Conservation (phyloP, 495 filamentous ascomycete genomes). For the Gamarada debralockiae region DNA sequence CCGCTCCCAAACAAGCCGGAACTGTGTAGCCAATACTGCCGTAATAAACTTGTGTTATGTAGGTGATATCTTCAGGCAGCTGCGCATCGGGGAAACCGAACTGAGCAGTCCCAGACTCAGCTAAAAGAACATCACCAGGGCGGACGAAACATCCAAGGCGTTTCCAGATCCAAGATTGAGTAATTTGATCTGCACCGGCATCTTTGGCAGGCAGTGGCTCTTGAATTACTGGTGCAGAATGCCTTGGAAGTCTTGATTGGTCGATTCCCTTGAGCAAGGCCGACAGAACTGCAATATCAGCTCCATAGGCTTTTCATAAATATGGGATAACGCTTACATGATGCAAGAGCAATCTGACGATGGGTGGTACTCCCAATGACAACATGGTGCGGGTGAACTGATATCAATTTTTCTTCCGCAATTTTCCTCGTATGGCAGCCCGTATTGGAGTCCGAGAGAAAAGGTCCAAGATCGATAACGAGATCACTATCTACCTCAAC, state of each 20-base stretch:
- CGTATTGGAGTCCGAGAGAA: slow-evolving; percentile 27
- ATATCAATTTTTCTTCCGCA: background rate
- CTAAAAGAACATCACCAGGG: slow-evolving; percentile 43
- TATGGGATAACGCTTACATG: too few species aligned
- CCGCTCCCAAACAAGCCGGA: slow-evolving; percentile 30
- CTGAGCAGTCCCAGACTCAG: slow-evolving; percentile 36
- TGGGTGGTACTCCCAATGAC: background rate
- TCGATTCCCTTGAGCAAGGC: too few species aligned
- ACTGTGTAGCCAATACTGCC: slow-evolving; percentile 39
- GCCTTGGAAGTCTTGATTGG: too few species aligned
- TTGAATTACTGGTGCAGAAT: background rate
- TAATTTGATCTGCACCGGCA: background rate
- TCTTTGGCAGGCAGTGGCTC: background rate
- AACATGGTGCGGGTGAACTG: background rate
- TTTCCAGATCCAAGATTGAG: background rate
- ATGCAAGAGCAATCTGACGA: too few species aligned
- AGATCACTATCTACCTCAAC: slow-evolving; percentile 34
- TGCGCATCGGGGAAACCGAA: slow-evolving; percentile 27
- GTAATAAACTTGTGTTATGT: slow-evolving; percentile 33
- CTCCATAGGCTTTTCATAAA: too few species aligned
- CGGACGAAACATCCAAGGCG: slow-evolving; percentile 31
- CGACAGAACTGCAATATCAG: too few species aligned
- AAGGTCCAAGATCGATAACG: slow-evolving; percentile 33
- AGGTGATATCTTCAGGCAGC: slow-evolving; percentile 24
- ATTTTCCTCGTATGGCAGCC: background rate